These are phyloP conservation scores for Collariella sp. DNA, from an alignment of 495 filamentous ascomycete genomes.

Conservation along the genomic window DNA sequence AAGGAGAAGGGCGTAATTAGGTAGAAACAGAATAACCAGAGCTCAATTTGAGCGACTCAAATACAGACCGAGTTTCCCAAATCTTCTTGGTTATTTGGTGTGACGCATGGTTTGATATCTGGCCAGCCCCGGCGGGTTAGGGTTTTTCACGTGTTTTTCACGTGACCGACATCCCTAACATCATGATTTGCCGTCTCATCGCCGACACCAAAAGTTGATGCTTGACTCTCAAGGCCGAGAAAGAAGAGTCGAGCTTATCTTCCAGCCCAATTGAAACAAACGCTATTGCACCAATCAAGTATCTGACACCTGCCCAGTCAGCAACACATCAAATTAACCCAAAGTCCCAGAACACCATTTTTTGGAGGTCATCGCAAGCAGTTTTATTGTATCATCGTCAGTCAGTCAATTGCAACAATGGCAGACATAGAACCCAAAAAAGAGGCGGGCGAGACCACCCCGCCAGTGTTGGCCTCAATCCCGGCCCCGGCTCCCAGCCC, in stretches of 20 bases:
- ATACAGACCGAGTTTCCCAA: constrained; percentile 25
- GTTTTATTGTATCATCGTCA: no score
- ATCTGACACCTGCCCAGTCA: no score
- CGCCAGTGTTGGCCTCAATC: neutral
- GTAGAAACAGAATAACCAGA: constrained; percentile 26
- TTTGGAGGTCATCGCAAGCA: no score
- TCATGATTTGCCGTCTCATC: neutral
- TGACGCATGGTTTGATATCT: no score
- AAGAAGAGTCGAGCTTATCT: neutral
- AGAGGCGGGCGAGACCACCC: neutral
- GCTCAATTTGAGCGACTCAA: constrained; percentile 29
- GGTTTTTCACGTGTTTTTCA: constrained; percentile 14
- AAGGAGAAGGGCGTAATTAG: constrained; percentile 61
- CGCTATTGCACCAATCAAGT: no score
- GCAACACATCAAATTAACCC: no score
- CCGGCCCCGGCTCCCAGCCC: neutral
- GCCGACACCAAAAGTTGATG: no score
- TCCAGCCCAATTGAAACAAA: neutral
- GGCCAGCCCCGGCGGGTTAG: no score
- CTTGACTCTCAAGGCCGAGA: no score
- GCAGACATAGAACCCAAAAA: neutral
- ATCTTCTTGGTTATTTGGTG: no score
- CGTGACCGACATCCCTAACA: neutral
- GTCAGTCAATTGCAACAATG: neutral
- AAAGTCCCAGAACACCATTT: no score